Percentiles rank a stretch among this genome's conserved stretches.
These are phyloP conservation scores for Rhazya stricta DNA, from an alignment of 257 asterid species.

Conservation along the genomic window DNA sequence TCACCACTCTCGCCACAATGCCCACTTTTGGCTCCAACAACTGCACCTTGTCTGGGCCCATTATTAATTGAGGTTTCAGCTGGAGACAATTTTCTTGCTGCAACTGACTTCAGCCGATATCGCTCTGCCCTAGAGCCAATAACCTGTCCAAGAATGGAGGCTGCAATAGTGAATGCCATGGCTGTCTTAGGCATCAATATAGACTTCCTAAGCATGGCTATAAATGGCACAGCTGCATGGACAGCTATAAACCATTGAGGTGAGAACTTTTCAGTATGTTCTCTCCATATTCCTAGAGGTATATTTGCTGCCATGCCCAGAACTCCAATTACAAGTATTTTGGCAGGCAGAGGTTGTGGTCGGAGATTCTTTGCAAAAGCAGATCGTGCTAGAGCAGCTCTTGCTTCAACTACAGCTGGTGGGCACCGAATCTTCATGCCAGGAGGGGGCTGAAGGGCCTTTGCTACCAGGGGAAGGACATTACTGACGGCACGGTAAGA, in stretches of 20 bases:
- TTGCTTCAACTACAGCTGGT: constrained; percentile 71
- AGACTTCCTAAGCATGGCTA: constrained; percentile 81
- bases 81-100: constrained; percentile 25
- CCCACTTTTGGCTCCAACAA: constrained; percentile 26
- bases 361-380: constrained; percentile 82
- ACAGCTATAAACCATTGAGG: constrained; percentile 89
- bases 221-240: constrained; percentile 94
- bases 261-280: constrained; percentile 79
- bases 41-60: constrained; percentile 17
- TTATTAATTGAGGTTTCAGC: constrained; percentile 24
- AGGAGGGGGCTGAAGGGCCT: constrained; percentile 74
- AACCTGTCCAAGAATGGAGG: constrained; percentile 82
- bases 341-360: constrained; percentile 83
- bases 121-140: constrained; percentile 93
- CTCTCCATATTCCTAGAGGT: constrained; percentile 95
- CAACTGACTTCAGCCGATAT: constrained; percentile 53
- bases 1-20: constrained; percentile 30
- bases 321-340: constrained; percentile 63
- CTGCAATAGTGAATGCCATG: constrained; percentile 92
- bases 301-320: constrained; percentile 82
- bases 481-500: constrained; percentile 74
- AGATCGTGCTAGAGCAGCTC: constrained; percentile 71
- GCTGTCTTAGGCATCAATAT: constrained; percentile 86
- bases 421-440: constrained; percentile 75
- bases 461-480: constrained; percentile 82